Conservation (phyloP, 2,329 filamentous ascomycete species). For the Microcyclospora pomicola region DNA sequence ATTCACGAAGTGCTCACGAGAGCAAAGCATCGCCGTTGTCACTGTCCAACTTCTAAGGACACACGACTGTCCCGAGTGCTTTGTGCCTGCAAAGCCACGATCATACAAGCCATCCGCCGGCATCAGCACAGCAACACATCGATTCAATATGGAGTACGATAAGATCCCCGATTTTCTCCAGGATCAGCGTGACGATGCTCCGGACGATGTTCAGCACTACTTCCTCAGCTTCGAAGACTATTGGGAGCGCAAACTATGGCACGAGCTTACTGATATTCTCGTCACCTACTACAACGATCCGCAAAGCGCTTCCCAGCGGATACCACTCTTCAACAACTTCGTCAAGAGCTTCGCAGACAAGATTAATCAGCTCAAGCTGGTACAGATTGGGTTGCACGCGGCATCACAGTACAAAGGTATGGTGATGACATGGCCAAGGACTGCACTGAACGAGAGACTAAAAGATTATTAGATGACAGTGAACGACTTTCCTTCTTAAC, state of each 20-base stretch:
- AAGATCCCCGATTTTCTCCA: conserved; percentile 83
- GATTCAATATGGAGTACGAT: conserved; percentile 58
- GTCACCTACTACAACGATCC: conserved; percentile 76
- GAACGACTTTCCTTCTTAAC: conserved; percentile 78
- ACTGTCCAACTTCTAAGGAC: too few species aligned
- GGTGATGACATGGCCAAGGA: conserved; percentile 4
- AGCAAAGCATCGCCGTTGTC: too few species aligned
- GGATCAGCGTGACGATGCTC: conserved; percentile 76
- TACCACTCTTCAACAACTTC: conserved; percentile 87
- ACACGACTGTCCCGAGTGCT: too few species aligned
- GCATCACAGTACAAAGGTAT: conserved; percentile 70
- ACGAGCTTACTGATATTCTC: conserved; percentile 85
- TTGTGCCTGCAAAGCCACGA: too few species aligned
- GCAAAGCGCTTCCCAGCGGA: conserved; percentile 67
- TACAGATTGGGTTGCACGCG: conserved; percentile 75
- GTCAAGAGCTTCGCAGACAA: conserved; percentile 93
- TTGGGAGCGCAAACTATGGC: conserved; percentile 98
- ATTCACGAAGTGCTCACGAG: too few species aligned
- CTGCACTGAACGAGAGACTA: background rate
- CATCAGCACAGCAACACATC: too few species aligned
- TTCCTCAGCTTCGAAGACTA: conserved; percentile 89
- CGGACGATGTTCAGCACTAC: conserved; percentile 73
- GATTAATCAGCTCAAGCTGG: conserved; percentile 97
- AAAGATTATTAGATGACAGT: conserved; percentile 51
- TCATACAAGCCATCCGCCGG: too few species aligned